phyloP scores from a whole-genome alignment of 495 filamentous ascomycete species.

The Paragyromitra xinjiangensis region DNA sequence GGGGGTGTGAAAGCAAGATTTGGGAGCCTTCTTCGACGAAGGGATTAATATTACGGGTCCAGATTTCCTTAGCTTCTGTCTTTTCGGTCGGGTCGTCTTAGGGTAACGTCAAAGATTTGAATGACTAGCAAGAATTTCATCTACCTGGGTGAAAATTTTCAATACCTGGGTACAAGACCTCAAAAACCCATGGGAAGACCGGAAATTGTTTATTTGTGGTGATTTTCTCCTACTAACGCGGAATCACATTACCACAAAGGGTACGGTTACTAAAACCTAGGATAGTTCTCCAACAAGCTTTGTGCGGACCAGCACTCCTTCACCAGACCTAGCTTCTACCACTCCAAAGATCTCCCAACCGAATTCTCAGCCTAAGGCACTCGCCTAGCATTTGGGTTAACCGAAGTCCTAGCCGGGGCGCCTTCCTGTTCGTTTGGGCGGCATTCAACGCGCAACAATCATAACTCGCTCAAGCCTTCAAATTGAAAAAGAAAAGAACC shows the following conservation, averaged over 20 bases:
- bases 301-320: background rate
- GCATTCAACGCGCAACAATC: background rate
- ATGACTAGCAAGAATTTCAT: background rate
- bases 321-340: background rate
- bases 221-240: constrained; percentile 22
- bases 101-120: background rate
- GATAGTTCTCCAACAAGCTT: background rate
- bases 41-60: too few species aligned
- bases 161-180: background rate
- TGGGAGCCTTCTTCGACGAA: too few species aligned
- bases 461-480: constrained; percentile 5
- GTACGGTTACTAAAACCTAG: constrained; percentile 1
- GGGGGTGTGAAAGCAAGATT: too few species aligned
- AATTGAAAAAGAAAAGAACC: constrained; percentile 14
- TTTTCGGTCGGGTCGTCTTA: too few species aligned
- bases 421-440: constrained; percentile 18
- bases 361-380: background rate
- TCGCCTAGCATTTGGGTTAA: constrained; percentile 6
- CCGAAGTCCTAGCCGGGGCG: constrained; percentile 6
- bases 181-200: background rate
- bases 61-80: too few species aligned
- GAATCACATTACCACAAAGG: constrained; percentile 37
- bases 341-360: background rate
- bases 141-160: background rate
- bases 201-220: background rate